Conservation (phyloP, 257 asterid species). For the Ballota nigra region DNA sequence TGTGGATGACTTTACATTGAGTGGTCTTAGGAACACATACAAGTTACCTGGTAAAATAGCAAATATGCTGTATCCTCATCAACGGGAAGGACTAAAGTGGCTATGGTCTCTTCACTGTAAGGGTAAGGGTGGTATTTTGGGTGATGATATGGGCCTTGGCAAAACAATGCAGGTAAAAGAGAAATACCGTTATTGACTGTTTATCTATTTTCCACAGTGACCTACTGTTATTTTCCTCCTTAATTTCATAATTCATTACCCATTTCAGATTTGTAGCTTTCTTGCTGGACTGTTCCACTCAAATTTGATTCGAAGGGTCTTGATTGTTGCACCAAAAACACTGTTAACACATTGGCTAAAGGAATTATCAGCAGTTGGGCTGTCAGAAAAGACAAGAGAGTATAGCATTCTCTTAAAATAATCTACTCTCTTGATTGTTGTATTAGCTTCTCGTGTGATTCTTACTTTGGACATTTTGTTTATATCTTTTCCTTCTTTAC, state of each 20-base stretch:
- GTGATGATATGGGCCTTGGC: conserved; percentile 98
- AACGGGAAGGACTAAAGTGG: conserved; percentile 93
- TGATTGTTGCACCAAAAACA: conserved; percentile 94
- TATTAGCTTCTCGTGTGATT: not conserved
- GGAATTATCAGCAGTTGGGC: conserved; percentile 84
- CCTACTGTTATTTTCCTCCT: conserved; percentile 4
- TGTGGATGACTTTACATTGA: conserved; percentile 51
- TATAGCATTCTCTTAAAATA: conserved; percentile 35
- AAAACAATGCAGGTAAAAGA: conserved; percentile 93
- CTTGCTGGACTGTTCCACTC: conserved; percentile 79
- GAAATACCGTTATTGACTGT: not conserved
- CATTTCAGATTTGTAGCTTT: conserved; percentile 74
- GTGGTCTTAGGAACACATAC: conserved; percentile 47
- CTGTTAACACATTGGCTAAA: conserved; percentile 85
- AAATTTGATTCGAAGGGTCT: conserved; percentile 62
- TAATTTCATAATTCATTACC: not conserved
- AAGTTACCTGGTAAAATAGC: conserved; percentile 64
- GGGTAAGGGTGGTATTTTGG: conserved; percentile 90
- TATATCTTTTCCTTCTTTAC: conserved; percentile 7
- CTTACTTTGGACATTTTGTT: conserved; percentile 5
- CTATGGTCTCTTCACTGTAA: conserved; percentile 92
- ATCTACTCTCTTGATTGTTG: conserved; percentile 8
- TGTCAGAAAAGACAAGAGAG: conserved; percentile 75
- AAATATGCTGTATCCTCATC: conserved; percentile 85
- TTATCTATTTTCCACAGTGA: not conserved